Evolutionary conservation across 345 rosid genomes (phyloP), one percentile per base, ranked within the genome.

Genomic region (Bruguiera gymnorhiza): DNA sequence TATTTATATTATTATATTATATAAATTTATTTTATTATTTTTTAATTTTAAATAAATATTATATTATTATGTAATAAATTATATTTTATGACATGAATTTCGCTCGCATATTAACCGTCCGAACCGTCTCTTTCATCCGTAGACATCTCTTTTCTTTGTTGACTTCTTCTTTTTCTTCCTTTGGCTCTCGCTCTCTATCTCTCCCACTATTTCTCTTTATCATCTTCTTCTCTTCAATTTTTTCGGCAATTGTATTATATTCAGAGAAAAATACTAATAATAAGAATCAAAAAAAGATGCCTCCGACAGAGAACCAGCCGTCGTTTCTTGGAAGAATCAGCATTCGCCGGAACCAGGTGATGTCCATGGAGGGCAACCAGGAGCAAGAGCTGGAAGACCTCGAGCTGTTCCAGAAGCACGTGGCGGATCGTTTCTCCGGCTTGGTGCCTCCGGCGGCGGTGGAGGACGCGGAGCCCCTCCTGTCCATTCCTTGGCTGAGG

Each of bases 371-470:
- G 37, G 37, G 37, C 37, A 34, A 58, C 79, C 89, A 87, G 69
- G 97, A 91, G 60, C 97, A 88, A 34, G 99, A 89, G 21, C 82
- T 90, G n/a, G 93, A 87, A 39, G 97, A 92, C 80, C 83, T 92
- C 55, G 99, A 92, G 52, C 76, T 80, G 26, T 90, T 95, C 70
- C 99, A 95, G 65, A 82, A 69, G 37, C 93, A 88, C 74, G 86
- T 92, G 65, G 82, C 92, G 63, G 93, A 95, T 73, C 93, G 92
- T 37, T 90, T 95, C 80, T 36, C 87, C 9, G 90, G 83, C 43
- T 85, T 95, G 65, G 58, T 83, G 6, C 59, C 90, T 55, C 77
- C 86, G 7, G 57, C 62, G 6, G 23, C 55, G n/a, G 76, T 65
- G 2, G 37, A 34, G 37, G 37, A 7, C 9, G 37, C 9, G 9